phyloP scores from a whole-genome alignment of 2,329 filamentous ascomycete genomes.

The Coniochaeta prunicola region DNA sequence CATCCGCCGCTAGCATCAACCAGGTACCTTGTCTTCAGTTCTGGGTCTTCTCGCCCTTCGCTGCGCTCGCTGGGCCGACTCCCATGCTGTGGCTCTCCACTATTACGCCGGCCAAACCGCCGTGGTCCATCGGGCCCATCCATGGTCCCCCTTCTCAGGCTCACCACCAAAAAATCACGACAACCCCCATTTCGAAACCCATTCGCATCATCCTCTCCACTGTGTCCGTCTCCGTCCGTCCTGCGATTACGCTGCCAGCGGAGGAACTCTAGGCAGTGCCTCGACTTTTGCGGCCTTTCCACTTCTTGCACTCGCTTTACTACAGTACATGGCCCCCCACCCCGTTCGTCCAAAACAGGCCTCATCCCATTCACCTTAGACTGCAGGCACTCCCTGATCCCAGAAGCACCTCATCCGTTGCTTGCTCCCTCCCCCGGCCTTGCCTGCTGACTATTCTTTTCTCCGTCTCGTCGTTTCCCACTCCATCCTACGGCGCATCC shows the following conservation, averaged over 20 bases:
- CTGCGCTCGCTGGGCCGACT: not conserved
- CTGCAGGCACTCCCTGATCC: not conserved
- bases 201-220: not conserved
- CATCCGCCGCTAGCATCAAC: not conserved
- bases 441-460: conserved; percentile 1
- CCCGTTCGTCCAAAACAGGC: conserved; percentile 1
- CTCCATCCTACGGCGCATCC: not conserved
- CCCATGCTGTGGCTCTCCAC: conserved; percentile 28
- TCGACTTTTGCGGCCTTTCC: not conserved
- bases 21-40: not conserved
- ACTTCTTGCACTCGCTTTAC: not conserved
- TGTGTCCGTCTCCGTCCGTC: not conserved
- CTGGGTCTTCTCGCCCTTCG: not conserved
- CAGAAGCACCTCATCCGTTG: not conserved
- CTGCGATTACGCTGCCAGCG: not conserved
- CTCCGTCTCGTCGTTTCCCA: not conserved
- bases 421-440: not conserved
- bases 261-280: not conserved
- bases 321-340: not conserved
- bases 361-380: not conserved
- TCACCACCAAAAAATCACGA: conserved; percentile 16
- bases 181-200: conserved; percentile 1
- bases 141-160: conserved; percentile 17
- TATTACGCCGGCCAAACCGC: conserved; percentile 53
- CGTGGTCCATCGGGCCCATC: conserved; percentile 28